Evolutionary conservation across 2,329 filamentous ascomycete species (phyloP), one percentile per base, ranked within the genome.

Genomic region (Knoxdaviesia proteae): DNA sequence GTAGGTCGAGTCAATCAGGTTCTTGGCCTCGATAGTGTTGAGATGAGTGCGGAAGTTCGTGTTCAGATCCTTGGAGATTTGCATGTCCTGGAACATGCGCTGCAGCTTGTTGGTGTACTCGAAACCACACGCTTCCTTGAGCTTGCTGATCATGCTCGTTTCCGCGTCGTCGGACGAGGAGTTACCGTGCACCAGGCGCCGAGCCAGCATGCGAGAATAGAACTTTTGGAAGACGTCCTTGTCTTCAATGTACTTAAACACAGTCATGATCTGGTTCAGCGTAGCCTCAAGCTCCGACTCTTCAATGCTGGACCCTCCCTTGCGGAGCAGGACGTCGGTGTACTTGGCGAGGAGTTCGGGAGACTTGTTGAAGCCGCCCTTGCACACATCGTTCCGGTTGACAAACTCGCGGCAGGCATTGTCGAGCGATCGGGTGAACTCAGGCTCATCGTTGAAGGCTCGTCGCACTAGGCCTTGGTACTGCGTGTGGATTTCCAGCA

Each of bases 211-310:
- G 48, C 87, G 82, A 2, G 88, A 93, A 63, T 98, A 98, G 62
- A 94, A 98, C 60, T 96, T 98, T 60, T 96, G 90, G 71, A 98
- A 98, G 5, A 98, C 92, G 55, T 98, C 90, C 68, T 98, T 98
- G 62, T 98, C 92, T 58, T 98, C 90, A 49, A 98, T 96, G 61
- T 98, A 98, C 65, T 96, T 96, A 74, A 98, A 98, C 44, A 98
- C 84, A 1, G 88, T 94, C 90, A 98, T 98, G 53, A 98, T 90
- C 58, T 94, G 84, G 20, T 75, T 77, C 32, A 96, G 66, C 33
- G 84, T 80, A 50, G 80, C 79, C 62, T 98, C 90, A 52, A 96
- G 71, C 54, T 98, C 88, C 33, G 83, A 80, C 56, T 98, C 90
- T 56, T 96, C 90, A 9, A 86, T 84, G 52, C 86, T 84, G 51